Base-by-base conservation (phyloP, 495 filamentous ascomycete genomes). In the Cenococcum geophilum region DNA sequence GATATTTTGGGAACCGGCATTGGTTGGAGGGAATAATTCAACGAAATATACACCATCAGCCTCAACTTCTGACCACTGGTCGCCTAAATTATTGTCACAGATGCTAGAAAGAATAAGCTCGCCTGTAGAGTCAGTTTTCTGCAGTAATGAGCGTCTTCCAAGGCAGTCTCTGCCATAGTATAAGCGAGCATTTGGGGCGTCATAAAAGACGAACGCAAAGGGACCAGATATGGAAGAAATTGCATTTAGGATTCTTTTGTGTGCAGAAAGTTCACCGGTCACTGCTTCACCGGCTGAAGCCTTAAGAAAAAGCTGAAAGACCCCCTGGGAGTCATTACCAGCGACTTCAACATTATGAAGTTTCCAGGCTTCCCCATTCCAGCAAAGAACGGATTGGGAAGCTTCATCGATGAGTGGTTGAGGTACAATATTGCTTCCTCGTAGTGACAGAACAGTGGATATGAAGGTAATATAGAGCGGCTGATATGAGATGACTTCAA, bases 291-390 rank as follows among this genome's bases (percentile, higher is more conserved):
- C 45, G 16, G 4, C 6, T n/a, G 21, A 67, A n/a, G 58, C 51
- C 25, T 64, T 14, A 4, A 85, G 67, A 47, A 97, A 80, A 48
- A 81, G 63, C n/a, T 78, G 64, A 67, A 91, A 86, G 14, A 98
- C 78, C 11, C 72, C 72, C 66, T 88, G 79, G 1, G 88, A 87
- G 71, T 99, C 93, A 71, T 95, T 97, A 40, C 82, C 84, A 23
- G 68, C 63, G 23, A 91, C 75, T 1, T 69, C 55, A 27, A 77
- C 60, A 14, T 79, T 72, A 20, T 76, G 77, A 56, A 95, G 79
- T 55, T 80, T 86, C 93, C 93, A 99, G 9, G 91, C 95, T 71
- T 99, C 93, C n/a, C 93, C 93, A 67, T 97, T 97, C 92, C 93
- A 99, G 78, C 92, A 97, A 16, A 99, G 78, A 12, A 89, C 77